Evolutionary conservation across 2,329 filamentous ascomycete genomes (phyloP).

Genomic region (Diplodia mutila): DNA sequence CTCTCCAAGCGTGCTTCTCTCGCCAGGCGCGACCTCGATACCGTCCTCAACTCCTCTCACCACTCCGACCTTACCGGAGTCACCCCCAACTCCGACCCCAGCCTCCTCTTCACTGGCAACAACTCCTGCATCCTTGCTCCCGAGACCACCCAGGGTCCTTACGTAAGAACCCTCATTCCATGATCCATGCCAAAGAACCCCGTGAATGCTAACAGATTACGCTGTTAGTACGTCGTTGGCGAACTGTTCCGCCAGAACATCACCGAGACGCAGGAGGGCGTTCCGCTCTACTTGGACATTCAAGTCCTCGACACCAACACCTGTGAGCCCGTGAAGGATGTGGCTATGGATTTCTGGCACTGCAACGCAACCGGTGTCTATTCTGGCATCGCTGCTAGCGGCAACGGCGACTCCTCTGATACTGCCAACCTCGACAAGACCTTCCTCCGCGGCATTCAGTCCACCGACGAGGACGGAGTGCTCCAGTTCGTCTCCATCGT

Average conservation of each 20-base stretch:
- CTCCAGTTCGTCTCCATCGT: constrained; percentile 54
- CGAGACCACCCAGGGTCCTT: constrained; percentile 40
- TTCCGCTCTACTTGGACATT: constrained; percentile 56
- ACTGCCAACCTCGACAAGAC: constrained; percentile 39
- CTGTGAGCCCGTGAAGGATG: constrained; percentile 55
- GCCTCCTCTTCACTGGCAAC: constrained; percentile 38
- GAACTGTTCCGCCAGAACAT: constrained; percentile 57
- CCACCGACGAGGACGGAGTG: constrained; percentile 53
- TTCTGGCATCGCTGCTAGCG: constrained; percentile 46
- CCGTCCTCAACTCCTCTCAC: constrained; percentile 33
- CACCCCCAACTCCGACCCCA: constrained; percentile 34
- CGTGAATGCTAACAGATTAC: background rate
- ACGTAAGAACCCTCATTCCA: constrained; percentile 28
- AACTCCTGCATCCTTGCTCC: constrained; percentile 41
- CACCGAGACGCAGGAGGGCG: constrained; percentile 52
- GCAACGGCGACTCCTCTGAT: constrained; percentile 48
- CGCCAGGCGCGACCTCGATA: constrained; percentile 30
- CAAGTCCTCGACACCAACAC: constrained; percentile 60
- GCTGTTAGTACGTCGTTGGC: constrained; percentile 45
- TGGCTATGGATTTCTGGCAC: constrained; percentile 59
- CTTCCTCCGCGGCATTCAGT: constrained; percentile 55
- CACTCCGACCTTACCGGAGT: constrained; percentile 37
- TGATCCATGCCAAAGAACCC: background rate
- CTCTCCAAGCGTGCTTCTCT: constrained; percentile 43
- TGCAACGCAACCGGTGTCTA: constrained; percentile 48